Evolutionary conservation across 2,329 filamentous ascomycete genomes (phyloP), one percentile per base, ranked within the genome.

Genomic region (Aspergillus pseudotamarii): DNA sequence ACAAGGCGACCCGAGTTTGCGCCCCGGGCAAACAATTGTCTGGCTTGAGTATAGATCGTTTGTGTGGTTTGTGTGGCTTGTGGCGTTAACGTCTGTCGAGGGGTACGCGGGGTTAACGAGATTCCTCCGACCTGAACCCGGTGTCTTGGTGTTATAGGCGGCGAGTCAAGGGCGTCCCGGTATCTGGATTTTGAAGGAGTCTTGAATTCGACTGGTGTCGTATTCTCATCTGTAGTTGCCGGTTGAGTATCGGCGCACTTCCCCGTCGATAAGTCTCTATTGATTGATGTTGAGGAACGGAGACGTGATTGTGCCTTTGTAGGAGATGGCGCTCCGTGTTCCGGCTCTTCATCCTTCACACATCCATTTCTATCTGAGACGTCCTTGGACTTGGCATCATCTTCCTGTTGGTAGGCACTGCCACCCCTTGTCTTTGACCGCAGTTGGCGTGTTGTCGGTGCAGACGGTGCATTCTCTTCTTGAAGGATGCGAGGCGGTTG

Each of bases 21-120:
- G 66, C 91, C 91, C 57, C 93, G 88, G 8, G 91, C 89, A 74
- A 99, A 99, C 3, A 96, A 80, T 72, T 97, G 93, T 34, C 94
- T 89, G 19, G 93, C 95, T 64, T 89, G 85, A 66, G 95, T 93
- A 78, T 97, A 98, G 43, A 97, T 84, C 0, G 93, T 95, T 59
- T 89, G 88, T 26, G 86, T 81, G 12, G 87, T n/a, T 32, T 51
- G 48, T 21, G 48, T 64, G 26, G 64, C 82, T 59, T 80, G 80
- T 32, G 87, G 86, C 14, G 92, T 91, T 8, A 91, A 81, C 12
- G 90, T 90, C 14, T 92, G 92, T 68, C 90, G 88, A 23, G 92
- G 91, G 48, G 93, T 96, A 70, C 90, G 83, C 61, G 94, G 91
- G 68, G 92, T 94, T 71, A 90, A 86, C 41, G 92, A 84, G 73